Conservation (phyloP, 1,284 basidiomycete genomes). For the Amylostereum chailletii region DNA sequence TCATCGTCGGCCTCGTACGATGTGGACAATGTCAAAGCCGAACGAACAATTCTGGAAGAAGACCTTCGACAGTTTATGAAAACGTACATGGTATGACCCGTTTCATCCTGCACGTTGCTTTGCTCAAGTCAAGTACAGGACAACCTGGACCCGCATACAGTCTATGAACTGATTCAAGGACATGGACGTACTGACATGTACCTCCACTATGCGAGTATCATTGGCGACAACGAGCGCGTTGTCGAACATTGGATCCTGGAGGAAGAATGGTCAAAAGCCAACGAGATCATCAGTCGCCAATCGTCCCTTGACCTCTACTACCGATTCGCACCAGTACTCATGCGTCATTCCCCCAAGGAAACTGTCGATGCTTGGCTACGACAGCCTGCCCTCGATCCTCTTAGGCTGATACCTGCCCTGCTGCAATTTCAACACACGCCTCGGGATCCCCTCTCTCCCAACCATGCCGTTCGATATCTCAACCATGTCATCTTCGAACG, state of each 20-base stretch:
- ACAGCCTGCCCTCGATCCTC: conserved; percentile 70
- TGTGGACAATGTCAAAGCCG: conserved; percentile 78
- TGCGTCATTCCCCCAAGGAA: conserved; percentile 80
- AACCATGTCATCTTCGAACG: conserved; percentile 77
- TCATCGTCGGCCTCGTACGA: conserved; percentile 82
- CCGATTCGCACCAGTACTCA: conserved; percentile 82
- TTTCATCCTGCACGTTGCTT: background rate
- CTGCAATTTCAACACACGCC: conserved; percentile 71
- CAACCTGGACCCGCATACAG: conserved; percentile 77
- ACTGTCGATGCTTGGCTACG: conserved; percentile 91
- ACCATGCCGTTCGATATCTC: conserved; percentile 86
- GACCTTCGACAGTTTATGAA: conserved; percentile 89
- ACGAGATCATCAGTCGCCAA: conserved; percentile 80
- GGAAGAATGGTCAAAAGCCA: conserved; percentile 87
- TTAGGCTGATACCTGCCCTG: conserved; percentile 85
- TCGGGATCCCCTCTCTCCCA: conserved; percentile 61
- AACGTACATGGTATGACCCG: conserved; percentile 72
- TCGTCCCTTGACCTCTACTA: conserved; percentile 86
- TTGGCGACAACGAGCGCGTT: conserved; percentile 80
- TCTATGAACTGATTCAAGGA: conserved; percentile 88
- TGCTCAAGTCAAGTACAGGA: conserved; percentile 31
- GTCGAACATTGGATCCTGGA: conserved; percentile 91
- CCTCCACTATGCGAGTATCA: conserved; percentile 78
- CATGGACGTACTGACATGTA: conserved; percentile 93
- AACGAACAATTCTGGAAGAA: conserved; percentile 82